A percentile compares a stretch with the other conserved stretches of the same genome.
phyloP scores from a whole-genome alignment of 108 stramenopile species.

The Stephanodiscus triporus region DNA sequence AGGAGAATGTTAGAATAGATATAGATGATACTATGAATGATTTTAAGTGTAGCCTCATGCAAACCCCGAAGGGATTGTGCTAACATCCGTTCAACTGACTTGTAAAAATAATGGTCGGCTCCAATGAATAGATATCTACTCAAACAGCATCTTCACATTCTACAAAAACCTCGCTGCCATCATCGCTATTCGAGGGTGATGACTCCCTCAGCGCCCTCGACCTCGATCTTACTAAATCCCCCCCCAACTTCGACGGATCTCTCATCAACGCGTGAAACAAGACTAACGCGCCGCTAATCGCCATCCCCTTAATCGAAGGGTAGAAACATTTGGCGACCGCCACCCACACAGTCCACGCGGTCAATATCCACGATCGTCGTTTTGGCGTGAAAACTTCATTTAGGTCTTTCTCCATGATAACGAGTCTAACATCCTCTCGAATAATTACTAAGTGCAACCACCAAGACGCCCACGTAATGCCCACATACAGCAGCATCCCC shows the following conservation, averaged over 20 bases:
- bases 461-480: conserved; percentile 69
- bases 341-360: conserved; percentile 61
- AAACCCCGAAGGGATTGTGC: background rate
- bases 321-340: conserved; percentile 75
- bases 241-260: conserved; percentile 81
- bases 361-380: conserved; percentile 65
- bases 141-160: conserved; percentile 42
- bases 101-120: background rate
- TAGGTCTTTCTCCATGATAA: conserved; percentile 66
- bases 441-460: conserved; percentile 63
- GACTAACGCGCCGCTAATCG: conserved; percentile 66
- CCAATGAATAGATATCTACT: background rate
- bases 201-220: conserved; percentile 18
- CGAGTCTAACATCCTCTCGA: conserved; percentile 62
- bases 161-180: conserved; percentile 53
- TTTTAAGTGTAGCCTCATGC: too few species aligned
- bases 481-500: conserved; percentile 72
- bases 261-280: conserved; percentile 76
- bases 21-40: too few species aligned
- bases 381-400: conserved; percentile 65
- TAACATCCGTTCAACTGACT: background rate
- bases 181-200: conserved; percentile 42
- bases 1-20: conserved; percentile 69
- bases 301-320: conserved; percentile 61
- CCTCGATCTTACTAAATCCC: conserved; percentile 21